A percentile compares a stretch with the other conserved stretches of the same genome.
Conservation (phyloP, 129 eudicot species). For the Oenanthe sinensis region DNA sequence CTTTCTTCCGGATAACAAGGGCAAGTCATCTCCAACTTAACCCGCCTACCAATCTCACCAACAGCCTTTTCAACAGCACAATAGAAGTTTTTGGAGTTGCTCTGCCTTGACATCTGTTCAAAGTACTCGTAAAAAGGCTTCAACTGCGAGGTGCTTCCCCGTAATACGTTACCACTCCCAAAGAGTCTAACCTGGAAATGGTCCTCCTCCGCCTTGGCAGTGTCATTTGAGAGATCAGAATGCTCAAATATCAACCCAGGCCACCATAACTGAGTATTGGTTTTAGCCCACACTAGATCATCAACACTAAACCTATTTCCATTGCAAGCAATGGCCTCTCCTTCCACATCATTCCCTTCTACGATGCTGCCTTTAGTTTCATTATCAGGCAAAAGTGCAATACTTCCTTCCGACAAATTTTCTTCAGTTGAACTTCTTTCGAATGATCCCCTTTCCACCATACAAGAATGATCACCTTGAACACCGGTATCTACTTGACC, state of each 20-base stretch:
- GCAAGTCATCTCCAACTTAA: constrained; percentile 31
- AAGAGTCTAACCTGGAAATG: constrained; percentile 20
- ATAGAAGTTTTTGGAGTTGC: constrained; percentile 19
- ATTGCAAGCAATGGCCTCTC: background rate
- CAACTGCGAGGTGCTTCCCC: constrained; percentile 22
- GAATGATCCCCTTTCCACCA: background rate
- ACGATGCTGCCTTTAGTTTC: background rate
- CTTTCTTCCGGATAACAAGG: constrained; percentile 25
- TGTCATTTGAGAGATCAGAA: constrained; percentile 7
- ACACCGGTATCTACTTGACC: constrained; percentile 30
- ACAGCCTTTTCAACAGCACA: constrained; percentile 30
- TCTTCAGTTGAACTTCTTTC: constrained; percentile 5
- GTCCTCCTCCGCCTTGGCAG: constrained; percentile 2
- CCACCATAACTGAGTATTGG: constrained; percentile 26
- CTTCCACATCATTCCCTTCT: constrained; percentile 12
- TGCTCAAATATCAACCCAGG: constrained; percentile 27
- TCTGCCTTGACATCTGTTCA: constrained; percentile 22
- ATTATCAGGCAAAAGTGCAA: background rate
- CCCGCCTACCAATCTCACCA: constrained; percentile 26
- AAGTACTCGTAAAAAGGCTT: constrained; percentile 29
- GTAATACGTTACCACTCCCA: constrained; percentile 20
- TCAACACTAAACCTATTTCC: constrained; percentile 13
- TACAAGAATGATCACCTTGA: background rate
- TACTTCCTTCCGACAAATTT: background rate
- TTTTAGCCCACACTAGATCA: constrained; percentile 34